Evolutionary conservation across 805 yeast genomes (phyloP).

Genomic region (Jamesozyma rosinii): DNA sequence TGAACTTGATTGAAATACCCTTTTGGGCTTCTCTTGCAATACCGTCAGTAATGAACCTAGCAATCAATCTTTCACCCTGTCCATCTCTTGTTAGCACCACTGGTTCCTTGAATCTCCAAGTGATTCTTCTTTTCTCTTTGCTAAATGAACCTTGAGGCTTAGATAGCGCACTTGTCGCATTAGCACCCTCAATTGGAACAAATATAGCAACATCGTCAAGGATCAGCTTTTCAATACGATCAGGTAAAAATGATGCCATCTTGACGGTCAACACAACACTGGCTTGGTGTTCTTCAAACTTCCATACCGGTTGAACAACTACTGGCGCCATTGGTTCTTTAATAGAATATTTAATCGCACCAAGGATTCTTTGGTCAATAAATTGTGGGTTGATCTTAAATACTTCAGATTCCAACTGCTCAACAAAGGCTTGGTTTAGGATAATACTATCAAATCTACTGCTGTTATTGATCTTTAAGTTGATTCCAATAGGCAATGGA

Average conservation of each 20-base stretch:
- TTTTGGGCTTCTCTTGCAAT: constrained; percentile 60
- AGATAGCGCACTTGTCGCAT: constrained; percentile 66
- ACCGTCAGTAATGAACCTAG: constrained; percentile 74
- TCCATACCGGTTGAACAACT: constrained; percentile 75
- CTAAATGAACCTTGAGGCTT: constrained; percentile 90
- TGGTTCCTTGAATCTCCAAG: constrained; percentile 61
- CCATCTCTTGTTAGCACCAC: constrained; percentile 30
- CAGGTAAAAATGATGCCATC: constrained; percentile 30
- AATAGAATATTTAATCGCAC: constrained; percentile 69
- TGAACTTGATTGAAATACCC: constrained; percentile 65
- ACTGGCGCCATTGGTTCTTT: constrained; percentile 54
- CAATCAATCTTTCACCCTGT: constrained; percentile 63
- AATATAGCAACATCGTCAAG: constrained; percentile 34
- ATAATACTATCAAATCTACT: constrained; percentile 38
- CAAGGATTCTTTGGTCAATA: constrained; percentile 57
- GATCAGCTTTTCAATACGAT: constrained; percentile 26
- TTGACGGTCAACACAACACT: constrained; percentile 66
- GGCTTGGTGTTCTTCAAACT: constrained; percentile 75
- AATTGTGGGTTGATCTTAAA: constrained; percentile 42
- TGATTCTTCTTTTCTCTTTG: constrained; percentile 73
- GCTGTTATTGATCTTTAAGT: constrained; percentile 35
- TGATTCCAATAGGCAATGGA: constrained; percentile 37
- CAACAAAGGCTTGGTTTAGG: constrained; percentile 47
- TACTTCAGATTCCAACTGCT: constrained; percentile 35
- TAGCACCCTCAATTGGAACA: constrained; percentile 55